Conservation (phyloP, 2,329 filamentous ascomycete species). For the Ambrosiella xylebori region DNA sequence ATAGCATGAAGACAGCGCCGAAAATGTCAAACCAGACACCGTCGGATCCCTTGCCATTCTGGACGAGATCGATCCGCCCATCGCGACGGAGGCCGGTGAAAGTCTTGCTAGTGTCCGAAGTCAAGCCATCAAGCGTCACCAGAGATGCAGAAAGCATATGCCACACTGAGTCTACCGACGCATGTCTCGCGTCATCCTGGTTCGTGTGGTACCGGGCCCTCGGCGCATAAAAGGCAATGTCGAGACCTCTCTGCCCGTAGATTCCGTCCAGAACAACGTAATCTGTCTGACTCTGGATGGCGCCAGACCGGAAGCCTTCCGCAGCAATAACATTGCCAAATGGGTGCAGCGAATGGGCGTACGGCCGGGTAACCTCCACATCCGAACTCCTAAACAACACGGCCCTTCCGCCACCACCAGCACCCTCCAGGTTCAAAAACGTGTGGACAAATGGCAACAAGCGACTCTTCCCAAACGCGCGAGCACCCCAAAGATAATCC, state of each 20-base stretch:
- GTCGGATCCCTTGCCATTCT: conserved; percentile 46
- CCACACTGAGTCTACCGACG: conserved; percentile 58
- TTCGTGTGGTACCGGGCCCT: conserved; percentile 79
- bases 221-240: conserved; percentile 81
- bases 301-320: conserved; percentile 65
- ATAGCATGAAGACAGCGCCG: conserved; percentile 60
- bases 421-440: conserved; percentile 89
- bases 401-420: conserved; percentile 77
- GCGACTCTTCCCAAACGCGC: conserved; percentile 68
- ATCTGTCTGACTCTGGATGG: conserved; percentile 76
- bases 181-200: conserved; percentile 70
- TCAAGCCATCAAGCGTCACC: conserved; percentile 53
- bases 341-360: conserved; percentile 52
- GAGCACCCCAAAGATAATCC: conserved; percentile 75
- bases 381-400: conserved; percentile 80
- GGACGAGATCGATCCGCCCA: conserved; percentile 40
- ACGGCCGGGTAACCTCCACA: conserved; percentile 66
- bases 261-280: conserved; percentile 66
- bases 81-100: conserved; percentile 46
- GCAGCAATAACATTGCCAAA: conserved; percentile 69
- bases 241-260: conserved; percentile 70
- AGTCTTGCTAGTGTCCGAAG: conserved; percentile 45
- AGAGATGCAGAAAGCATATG: conserved; percentile 85
- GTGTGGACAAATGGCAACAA: conserved; percentile 65
- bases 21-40: conserved; percentile 94